These are phyloP conservation scores for Lactarius akahatsu DNA, from an alignment of 768 basidiomycete genomes.

Conservation along the genomic window DNA sequence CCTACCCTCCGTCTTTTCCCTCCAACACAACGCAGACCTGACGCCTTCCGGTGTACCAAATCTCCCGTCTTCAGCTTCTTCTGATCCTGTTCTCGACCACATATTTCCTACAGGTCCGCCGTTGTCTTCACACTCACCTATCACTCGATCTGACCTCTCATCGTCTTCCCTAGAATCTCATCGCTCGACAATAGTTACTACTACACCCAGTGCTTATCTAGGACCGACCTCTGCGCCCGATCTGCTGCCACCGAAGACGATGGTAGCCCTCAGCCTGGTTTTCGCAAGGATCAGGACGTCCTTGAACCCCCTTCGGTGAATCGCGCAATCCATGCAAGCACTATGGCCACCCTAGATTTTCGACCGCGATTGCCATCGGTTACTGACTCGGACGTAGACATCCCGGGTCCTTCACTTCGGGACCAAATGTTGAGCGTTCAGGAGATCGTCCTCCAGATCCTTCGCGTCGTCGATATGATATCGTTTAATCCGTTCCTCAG, in stretches of 20 bases:
- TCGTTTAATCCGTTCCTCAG: not conserved
- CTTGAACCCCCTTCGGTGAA: not conserved
- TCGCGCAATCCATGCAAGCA: not conserved
- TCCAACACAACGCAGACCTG: not conserved
- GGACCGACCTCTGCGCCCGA: too few species aligned
- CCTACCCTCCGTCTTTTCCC: too few species aligned
- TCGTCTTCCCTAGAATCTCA: too few species aligned
- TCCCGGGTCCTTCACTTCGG: not conserved
- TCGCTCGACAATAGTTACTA: too few species aligned
- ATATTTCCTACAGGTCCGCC: not conserved
- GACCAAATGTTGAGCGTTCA: not conserved
- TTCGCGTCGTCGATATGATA: not conserved
- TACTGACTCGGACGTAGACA: not conserved
- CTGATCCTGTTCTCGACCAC: not conserved
- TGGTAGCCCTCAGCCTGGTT: not conserved
- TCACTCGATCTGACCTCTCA: not conserved
- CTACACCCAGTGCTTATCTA: too few species aligned
- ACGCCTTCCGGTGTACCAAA: too few species aligned
- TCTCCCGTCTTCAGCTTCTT: too few species aligned
- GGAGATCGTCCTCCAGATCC: not conserved
- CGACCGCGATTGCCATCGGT: not conserved
- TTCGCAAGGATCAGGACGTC: not conserved
- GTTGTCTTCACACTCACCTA: not conserved
- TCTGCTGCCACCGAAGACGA: not conserved
- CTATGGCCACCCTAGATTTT: not conserved